phyloP scores from a whole-genome alignment of 805 yeast species.

The Cyberlindnera maclurae region DNA sequence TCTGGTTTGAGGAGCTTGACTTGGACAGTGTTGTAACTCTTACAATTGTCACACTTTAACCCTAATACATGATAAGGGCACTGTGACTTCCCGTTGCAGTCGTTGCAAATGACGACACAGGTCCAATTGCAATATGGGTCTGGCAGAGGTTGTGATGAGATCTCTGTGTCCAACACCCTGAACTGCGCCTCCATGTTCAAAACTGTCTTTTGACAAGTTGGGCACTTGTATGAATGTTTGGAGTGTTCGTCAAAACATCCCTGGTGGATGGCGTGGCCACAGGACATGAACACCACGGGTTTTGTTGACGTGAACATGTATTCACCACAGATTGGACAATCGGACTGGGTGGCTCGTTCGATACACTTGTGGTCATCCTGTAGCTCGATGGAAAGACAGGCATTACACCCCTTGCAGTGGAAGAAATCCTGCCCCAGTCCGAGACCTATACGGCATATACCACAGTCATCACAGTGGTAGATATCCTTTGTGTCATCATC shows the following conservation, averaged over 20 bases:
- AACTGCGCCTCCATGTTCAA: slow-evolving; percentile 86
- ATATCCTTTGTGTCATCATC: slow-evolving; percentile 74
- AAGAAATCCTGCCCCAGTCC: slow-evolving; percentile 86
- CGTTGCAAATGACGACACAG: slow-evolving; percentile 73
- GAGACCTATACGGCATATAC: slow-evolving; percentile 83
- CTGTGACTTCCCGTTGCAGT: slow-evolving; percentile 77
- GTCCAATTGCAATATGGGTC: slow-evolving; percentile 72
- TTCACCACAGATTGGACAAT: slow-evolving; percentile 91
- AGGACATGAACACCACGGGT: slow-evolving; percentile 84
- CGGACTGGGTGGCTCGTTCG: slow-evolving; percentile 80
- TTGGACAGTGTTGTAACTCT: slow-evolving; percentile 81
- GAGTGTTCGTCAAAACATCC: slow-evolving; percentile 74
- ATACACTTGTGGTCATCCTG: slow-evolving; percentile 76
- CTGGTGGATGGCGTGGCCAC: slow-evolving; percentile 94
- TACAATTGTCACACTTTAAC: slow-evolving; percentile 78
- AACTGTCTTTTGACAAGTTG: slow-evolving; percentile 79
- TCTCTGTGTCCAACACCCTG: slow-evolving; percentile 79
- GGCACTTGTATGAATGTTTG: slow-evolving; percentile 84
- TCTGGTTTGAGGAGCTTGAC: slow-evolving; percentile 62
- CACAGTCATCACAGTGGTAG: slow-evolving; percentile 90
- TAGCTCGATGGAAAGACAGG: slow-evolving; percentile 76
- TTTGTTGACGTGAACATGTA: slow-evolving; percentile 76
- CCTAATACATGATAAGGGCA: slow-evolving; percentile 80
- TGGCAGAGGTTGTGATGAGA: slow-evolving; percentile 68
- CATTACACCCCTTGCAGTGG: slow-evolving; percentile 86